Evolutionary conservation across 1,284 basidiomycete species (phyloP).

Genomic region (Leccinum insigne): DNA sequence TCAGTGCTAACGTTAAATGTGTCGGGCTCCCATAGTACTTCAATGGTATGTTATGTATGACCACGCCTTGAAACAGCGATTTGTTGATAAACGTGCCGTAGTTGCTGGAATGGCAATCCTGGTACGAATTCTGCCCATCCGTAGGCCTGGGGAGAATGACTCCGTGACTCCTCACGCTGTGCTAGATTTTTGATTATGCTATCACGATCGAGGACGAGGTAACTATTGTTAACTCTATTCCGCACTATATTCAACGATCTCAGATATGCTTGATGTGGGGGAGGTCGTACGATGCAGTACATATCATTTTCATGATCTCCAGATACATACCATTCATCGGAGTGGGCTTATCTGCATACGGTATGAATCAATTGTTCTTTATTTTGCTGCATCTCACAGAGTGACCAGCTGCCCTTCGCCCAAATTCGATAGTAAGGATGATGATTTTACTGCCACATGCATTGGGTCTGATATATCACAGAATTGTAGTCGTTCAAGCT

Average conservation of each 20-base stretch:
- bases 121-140: background rate
- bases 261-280: background rate
- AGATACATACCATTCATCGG: slow-evolving; percentile 1
- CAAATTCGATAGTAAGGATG: background rate
- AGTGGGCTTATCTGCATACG: background rate
- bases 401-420: background rate
- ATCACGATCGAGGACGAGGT: slow-evolving; percentile 1
- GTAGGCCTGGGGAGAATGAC: background rate
- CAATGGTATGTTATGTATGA: background rate
- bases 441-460: background rate
- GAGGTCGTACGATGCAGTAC: background rate
- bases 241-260: background rate
- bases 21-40: background rate
- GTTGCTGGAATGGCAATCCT: background rate
- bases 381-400: background rate
- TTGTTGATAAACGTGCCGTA: background rate
- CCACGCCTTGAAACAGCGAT: background rate
- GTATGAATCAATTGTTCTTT: background rate
- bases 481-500: background rate
- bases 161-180: background rate
- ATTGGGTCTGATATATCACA: background rate
- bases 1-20: background rate
- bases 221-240: background rate
- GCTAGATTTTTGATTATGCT: slow-evolving; percentile 1
- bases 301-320: background rate